Evolutionary conservation across 2,329 filamentous ascomycete genomes (phyloP).

Genomic region (Penicillium hesseltinei): DNA sequence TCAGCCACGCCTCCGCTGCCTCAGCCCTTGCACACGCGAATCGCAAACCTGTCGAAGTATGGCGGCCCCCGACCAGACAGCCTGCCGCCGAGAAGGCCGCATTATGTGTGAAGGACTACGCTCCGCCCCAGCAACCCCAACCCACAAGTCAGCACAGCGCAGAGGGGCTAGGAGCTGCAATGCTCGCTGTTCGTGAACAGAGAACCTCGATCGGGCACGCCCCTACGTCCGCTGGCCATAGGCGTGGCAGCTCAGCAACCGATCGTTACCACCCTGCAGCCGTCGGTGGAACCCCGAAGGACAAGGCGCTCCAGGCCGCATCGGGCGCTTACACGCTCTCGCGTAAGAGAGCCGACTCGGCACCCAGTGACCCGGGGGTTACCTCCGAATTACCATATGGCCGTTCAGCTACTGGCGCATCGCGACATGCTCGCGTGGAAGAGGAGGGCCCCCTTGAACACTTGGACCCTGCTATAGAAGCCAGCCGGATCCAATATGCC

Average conservation of each 20-base stretch:
- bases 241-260: conserved; percentile 47
- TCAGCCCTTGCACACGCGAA: conserved; percentile 72
- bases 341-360: conserved; percentile 64
- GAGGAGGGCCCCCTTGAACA: conserved; percentile 50
- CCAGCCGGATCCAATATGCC: conserved; percentile 62
- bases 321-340: conserved; percentile 68
- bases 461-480: conserved; percentile 46
- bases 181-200: conserved; percentile 54
- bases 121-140: conserved; percentile 31
- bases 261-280: conserved; percentile 37
- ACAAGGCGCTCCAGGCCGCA: conserved; percentile 71
- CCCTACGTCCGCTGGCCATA: conserved; percentile 9
- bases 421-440: conserved; percentile 50
- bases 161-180: conserved; percentile 71
- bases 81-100: conserved; percentile 61
- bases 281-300: conserved; percentile 50
- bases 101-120: conserved; percentile 59
- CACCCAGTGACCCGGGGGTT: conserved; percentile 47
- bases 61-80: conserved; percentile 61
- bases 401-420: conserved; percentile 68
- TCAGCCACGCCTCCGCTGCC: conserved; percentile 61
- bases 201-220: conserved; percentile 15
- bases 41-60: conserved; percentile 62
- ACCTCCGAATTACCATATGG: conserved; percentile 56
- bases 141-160: conserved; percentile 55